These are phyloP conservation scores for Helichrysum umbraculigerum DNA, from an alignment of 129 eudicot species.

Conservation along the genomic window DNA sequence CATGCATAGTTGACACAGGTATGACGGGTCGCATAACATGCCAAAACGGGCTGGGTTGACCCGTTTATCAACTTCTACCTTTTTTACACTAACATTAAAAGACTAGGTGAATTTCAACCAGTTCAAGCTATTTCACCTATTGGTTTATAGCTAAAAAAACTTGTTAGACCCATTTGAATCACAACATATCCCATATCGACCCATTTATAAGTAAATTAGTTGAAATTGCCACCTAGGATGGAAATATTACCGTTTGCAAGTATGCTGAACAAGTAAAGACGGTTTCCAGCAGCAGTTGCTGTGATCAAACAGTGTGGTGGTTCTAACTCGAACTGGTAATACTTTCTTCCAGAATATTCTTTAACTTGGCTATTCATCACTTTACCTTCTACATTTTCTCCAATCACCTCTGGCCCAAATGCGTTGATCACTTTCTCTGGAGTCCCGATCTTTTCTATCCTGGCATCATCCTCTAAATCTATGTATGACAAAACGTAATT, in stretches of 20 bases:
- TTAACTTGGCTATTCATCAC: slow-evolving; percentile 64
- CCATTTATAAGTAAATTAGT: background rate
- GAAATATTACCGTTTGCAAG: slow-evolving; percentile 69
- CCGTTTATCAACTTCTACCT: background rate
- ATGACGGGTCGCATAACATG: background rate
- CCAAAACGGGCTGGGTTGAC: background rate
- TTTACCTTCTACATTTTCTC: slow-evolving; percentile 94
- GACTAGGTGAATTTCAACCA: background rate
- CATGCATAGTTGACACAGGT: no score
- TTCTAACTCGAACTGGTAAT: slow-evolving; percentile 88
- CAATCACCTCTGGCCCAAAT: slow-evolving; percentile 94
- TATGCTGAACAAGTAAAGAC: slow-evolving; percentile 79
- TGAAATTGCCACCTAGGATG: background rate
- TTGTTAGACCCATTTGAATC: background rate
- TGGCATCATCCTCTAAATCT: slow-evolving; percentile 86
- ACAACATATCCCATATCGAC: background rate
- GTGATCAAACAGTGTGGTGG: slow-evolving; percentile 92
- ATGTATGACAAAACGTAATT: background rate
- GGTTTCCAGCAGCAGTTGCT: slow-evolving; percentile 75
- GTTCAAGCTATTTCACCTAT: background rate
- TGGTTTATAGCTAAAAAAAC: background rate
- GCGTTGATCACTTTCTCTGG: slow-evolving; percentile 81
- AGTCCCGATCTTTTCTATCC: slow-evolving; percentile 74
- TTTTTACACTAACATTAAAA: background rate
- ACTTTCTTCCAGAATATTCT: slow-evolving; percentile 78